Conservation (phyloP, 179 eudicot species). For the Gypsophila paniculata region DNA sequence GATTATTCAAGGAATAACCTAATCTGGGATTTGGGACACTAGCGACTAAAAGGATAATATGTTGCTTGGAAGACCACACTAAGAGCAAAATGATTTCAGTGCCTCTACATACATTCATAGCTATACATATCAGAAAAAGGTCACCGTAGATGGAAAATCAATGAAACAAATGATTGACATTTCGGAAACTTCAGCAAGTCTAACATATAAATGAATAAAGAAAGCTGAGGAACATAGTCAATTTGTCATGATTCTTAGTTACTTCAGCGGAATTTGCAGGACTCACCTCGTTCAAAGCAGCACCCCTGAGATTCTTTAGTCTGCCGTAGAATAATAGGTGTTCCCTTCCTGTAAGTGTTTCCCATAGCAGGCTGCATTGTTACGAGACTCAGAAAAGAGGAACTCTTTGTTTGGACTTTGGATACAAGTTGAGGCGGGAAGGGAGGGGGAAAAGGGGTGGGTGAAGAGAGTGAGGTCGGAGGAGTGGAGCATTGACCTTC, state of each 20-base stretch:
- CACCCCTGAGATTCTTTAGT: constrained; percentile 69
- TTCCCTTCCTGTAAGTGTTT: constrained; percentile 63
- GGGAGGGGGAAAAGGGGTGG: too few relatives aligned
- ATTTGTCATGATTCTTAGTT: background rate
- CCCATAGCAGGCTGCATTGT: constrained; percentile 68
- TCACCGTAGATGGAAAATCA: background rate
- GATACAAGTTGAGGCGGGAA: background rate
- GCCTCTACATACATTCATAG: too few relatives aligned
- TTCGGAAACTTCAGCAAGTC: too few relatives aligned
- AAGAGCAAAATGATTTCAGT: too few relatives aligned
- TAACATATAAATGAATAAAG: too few relatives aligned
- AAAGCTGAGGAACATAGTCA: background rate
- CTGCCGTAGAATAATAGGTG: constrained; percentile 80
- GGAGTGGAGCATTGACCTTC: too few relatives aligned
- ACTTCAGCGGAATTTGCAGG: background rate
- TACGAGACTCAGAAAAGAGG: background rate
- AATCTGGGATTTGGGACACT: too few relatives aligned
- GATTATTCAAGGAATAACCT: too few relatives aligned
- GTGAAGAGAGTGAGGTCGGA: too few relatives aligned
- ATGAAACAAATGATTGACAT: background rate
- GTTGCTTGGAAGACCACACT: too few relatives aligned
- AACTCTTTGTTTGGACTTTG: background rate
- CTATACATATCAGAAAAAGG: background rate
- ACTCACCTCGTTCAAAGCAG: constrained; percentile 49
- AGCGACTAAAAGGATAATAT: too few relatives aligned